Base-by-base conservation (phyloP, 805 yeast genomes). In the Lachancea sp. region DNA sequence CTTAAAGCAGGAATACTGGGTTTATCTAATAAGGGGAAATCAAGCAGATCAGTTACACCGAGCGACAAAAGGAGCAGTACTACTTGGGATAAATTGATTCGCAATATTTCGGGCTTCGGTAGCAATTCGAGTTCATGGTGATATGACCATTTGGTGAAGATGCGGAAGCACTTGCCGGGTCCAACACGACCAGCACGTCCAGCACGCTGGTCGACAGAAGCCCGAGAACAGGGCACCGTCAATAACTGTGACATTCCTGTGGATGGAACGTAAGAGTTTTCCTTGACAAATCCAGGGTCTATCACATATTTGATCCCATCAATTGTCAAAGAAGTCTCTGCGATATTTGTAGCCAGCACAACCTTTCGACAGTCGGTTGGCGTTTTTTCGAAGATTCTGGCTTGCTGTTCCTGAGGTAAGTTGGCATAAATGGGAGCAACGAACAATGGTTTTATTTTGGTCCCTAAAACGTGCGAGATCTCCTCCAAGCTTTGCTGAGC, bases 111-210 rank as follows among this genome's bases (percentile, higher is more conserved):
- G 0, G 99, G 97, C 0, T 84, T 78, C 1, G 96, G 86, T 55
- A 80, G 81, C 2, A 75, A 68, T 8, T 82, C 81, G 57, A 92
- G 67, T 50, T 90, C 97, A 49, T 82, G 72, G 46, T 75, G 69
- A 51, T 76, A 92, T 3, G 75, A 70, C 43, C 62, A 48, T 56
- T 86, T 85, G 0, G 98, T 90, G 57, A 78, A 92, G 17, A 92
- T 65, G 28, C 99, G 61, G 55, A 83, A 92, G 63, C 97, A 92
- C 57, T 86, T 85, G 13, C 98, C 98, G 0, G 97, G 96, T 1
- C 95, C 89, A 6, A 95, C 88, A 68, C 98, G 80, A 30, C 98
- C 98, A 5, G 97, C 98, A 68, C 98, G 78, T 58, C 98, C 98
- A 1, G 96, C 89, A 55, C 98, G 71, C 64, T 92, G 98, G 54